Conservation (phyloP, 495 filamentous ascomycete genomes). For the Penicillium diatomitis region DNA sequence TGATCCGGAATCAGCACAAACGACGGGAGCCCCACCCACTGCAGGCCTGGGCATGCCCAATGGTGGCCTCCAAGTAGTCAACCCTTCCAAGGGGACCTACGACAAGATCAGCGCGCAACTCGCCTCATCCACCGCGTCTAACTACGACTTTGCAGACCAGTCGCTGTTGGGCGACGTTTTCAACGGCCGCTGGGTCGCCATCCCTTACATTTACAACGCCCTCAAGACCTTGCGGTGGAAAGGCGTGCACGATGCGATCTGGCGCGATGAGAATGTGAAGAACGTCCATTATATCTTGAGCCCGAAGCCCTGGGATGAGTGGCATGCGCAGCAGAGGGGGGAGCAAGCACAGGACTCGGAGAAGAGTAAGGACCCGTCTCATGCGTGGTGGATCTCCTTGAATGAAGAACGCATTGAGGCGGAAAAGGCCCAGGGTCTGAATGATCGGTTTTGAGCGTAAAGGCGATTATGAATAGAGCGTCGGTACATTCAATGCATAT, state of each 20-base stretch:
- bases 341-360: neutral
- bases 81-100: conserved; percentile 49
- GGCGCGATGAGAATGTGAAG: conserved; percentile 67
- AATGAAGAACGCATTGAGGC: conserved; percentile 43
- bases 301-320: conserved; percentile 75
- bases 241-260: conserved; percentile 61
- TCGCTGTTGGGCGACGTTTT: conserved; percentile 60
- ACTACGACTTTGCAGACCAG: conserved; percentile 72
- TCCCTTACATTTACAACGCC: conserved; percentile 77
- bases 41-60: conserved; percentile 60
- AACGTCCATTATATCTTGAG: conserved; percentile 74
- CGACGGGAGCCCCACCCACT: conserved; percentile 36
- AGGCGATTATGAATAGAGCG: neutral
- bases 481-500: too few relatives aligned
- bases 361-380: conserved; percentile 16
- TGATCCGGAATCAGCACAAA: conserved; percentile 48
- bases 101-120: conserved; percentile 37
- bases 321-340: conserved; percentile 14
- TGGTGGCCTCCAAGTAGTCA: conserved; percentile 64
- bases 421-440: conserved; percentile 35
- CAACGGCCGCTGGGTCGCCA: conserved; percentile 55
- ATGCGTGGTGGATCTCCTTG: conserved; percentile 57
- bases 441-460: conserved; percentile 10
- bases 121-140: conserved; percentile 26
- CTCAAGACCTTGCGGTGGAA: conserved; percentile 66